phyloP scores from a whole-genome alignment of 768 basidiomycete genomes.

The Mycena chlorophos region DNA sequence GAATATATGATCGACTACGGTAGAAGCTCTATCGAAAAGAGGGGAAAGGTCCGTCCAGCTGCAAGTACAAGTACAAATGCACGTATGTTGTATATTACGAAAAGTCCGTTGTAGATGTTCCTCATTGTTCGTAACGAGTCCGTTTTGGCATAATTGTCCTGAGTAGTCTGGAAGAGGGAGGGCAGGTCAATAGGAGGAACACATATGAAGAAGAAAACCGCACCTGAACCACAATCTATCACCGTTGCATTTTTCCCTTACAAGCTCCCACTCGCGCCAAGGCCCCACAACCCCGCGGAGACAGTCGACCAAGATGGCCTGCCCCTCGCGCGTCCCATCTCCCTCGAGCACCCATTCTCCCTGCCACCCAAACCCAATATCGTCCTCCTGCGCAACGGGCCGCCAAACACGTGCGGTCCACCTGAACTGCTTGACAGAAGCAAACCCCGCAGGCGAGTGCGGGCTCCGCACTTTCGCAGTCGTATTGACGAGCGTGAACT shows the following conservation, averaged over 20 bases:
- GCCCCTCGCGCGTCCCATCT: slow-evolving; percentile 71
- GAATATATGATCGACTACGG: no score
- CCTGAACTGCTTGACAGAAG: slow-evolving; percentile 57
- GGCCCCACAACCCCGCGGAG: slow-evolving; percentile 39
- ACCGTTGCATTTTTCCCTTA: slow-evolving; percentile 60
- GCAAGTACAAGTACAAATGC: neutral
- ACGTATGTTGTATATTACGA: neutral
- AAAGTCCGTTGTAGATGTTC: neutral
- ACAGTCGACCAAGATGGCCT: slow-evolving; percentile 56
- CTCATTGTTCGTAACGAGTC: neutral
- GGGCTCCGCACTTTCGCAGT: slow-evolving; percentile 56
- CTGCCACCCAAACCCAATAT: slow-evolving; percentile 47
- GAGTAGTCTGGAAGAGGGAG: slow-evolving; percentile 11
- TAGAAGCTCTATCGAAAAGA: no score
- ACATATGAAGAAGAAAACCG: slow-evolving; percentile 23
- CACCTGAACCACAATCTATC: slow-evolving; percentile 68
- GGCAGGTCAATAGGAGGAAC: neutral
- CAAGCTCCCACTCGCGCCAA: slow-evolving; percentile 49
- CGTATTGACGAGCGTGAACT: slow-evolving; percentile 49
- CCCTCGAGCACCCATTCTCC: slow-evolving; percentile 82
- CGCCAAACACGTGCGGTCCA: slow-evolving; percentile 62
- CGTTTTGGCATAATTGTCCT: slow-evolving; percentile 14
- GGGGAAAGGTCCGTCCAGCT: no score
- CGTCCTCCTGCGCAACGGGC: slow-evolving; percentile 30
- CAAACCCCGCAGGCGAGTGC: slow-evolving; percentile 59